phyloP scores from a whole-genome alignment of 306 rosid species.

The Castanopsis chinensis region DNA sequence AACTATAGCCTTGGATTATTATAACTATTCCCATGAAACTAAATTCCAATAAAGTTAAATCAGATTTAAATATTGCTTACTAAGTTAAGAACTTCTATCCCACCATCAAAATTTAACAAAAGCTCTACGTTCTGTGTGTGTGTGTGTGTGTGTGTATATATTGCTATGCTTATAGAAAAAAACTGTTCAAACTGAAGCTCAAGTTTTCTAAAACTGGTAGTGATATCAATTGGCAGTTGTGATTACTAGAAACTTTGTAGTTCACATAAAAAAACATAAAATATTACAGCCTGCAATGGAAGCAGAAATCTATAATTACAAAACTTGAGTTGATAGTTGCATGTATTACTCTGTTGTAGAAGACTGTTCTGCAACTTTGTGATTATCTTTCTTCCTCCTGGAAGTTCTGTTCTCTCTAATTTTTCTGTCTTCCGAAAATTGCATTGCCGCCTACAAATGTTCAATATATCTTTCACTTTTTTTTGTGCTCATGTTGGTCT shows the following conservation, averaged over 20 bases:
- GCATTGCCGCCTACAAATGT: background rate
- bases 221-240: background rate
- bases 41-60: background rate
- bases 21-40: background rate
- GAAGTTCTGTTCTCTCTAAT: background rate
- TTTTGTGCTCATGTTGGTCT: background rate
- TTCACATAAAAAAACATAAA: background rate
- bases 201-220: background rate
- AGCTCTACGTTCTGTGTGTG: background rate
- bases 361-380: background rate
- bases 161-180: background rate
- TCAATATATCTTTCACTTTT: background rate
- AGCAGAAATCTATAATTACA: background rate
- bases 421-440: background rate
- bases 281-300: background rate
- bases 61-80: background rate
- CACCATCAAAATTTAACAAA: background rate
- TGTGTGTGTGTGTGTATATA: background rate
- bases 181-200: background rate
- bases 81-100: background rate
- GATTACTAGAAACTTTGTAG: background rate
- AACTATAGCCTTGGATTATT: background rate
- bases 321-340: background rate
- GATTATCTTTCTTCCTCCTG: background rate
- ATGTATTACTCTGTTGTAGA: background rate